Conservation (phyloP, 371 early-diverging fungal genomes). For the Mucor sp. region DNA sequence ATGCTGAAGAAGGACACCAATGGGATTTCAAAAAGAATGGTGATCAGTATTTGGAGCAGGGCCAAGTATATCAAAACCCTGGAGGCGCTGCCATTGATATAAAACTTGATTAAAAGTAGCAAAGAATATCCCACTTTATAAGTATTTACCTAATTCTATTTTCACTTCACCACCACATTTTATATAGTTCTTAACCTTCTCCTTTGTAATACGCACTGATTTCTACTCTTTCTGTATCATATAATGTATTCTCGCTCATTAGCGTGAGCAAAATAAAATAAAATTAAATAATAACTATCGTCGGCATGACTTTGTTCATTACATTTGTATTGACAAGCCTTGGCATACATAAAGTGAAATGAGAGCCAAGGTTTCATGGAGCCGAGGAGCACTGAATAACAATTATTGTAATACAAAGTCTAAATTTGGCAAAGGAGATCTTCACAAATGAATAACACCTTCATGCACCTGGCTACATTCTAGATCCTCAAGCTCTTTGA, state of each 20-base stretch:
- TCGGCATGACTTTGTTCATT: not conserved
- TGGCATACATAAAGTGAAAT: not conserved
- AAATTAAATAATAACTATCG: not conserved
- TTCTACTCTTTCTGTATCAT: not conserved
- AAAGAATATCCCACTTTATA: not conserved
- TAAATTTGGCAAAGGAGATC: no score
- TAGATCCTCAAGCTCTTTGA: no score
- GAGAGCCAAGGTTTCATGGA: not conserved
- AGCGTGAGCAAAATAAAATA: not conserved
- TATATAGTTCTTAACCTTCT: not conserved
- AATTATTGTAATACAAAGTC: not conserved
- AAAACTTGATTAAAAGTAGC: not conserved
- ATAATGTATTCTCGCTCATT: not conserved
- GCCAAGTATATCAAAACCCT: slow-evolving; percentile 5
- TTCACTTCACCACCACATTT: not conserved
- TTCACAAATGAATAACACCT: no score
- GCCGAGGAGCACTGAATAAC: not conserved
- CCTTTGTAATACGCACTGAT: not conserved
- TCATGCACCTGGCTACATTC: no score
- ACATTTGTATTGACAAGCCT: not conserved
- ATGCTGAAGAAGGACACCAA: slow-evolving; percentile 23
- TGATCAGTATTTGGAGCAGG: slow-evolving; percentile 20
- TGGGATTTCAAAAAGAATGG: slow-evolving; percentile 40
- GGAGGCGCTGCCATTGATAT: not conserved
- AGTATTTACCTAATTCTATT: not conserved